These are phyloP conservation scores for Arctium minus DNA, from an alignment of 129 eudicot species.

Conservation along the genomic window DNA sequence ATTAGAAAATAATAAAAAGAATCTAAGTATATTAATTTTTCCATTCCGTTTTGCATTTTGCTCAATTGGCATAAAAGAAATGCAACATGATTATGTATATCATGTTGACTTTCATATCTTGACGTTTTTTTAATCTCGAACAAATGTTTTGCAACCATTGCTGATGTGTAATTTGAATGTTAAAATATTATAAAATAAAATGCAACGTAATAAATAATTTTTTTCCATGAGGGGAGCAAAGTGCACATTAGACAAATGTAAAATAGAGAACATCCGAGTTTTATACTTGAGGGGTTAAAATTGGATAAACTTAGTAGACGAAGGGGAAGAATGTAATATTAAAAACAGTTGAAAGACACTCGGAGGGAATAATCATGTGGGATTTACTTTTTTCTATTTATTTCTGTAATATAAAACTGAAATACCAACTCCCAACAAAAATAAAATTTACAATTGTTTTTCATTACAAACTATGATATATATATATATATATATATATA, in stretches of 20 bases:
- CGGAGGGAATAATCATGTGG: slow-evolving; percentile 21
- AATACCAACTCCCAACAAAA: neutral
- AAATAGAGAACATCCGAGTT: neutral
- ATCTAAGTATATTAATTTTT: neutral
- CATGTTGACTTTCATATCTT: neutral
- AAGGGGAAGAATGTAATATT: slow-evolving; percentile 17
- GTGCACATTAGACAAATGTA: neutral
- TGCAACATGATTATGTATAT: neutral
- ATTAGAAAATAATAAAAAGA: neutral
- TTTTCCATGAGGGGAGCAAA: neutral
- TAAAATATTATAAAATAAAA: neutral
- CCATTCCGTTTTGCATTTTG: neutral
- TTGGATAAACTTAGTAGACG: neutral
- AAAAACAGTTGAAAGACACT: slow-evolving; percentile 18
- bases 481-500: no score
- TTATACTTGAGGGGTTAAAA: slow-evolving; percentile 11
- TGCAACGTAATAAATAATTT: neutral
- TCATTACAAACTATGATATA: no score
- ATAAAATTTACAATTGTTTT: neutral
- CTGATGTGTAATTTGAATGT: neutral
- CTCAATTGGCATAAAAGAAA: neutral
- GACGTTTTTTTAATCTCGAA: neutral
- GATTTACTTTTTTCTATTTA: slow-evolving; percentile 14
- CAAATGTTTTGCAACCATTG: neutral
- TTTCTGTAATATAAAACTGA: neutral